Evolutionary conservation across 345 rosid genomes (phyloP).

Genomic region (Arabis alpina): DNA sequence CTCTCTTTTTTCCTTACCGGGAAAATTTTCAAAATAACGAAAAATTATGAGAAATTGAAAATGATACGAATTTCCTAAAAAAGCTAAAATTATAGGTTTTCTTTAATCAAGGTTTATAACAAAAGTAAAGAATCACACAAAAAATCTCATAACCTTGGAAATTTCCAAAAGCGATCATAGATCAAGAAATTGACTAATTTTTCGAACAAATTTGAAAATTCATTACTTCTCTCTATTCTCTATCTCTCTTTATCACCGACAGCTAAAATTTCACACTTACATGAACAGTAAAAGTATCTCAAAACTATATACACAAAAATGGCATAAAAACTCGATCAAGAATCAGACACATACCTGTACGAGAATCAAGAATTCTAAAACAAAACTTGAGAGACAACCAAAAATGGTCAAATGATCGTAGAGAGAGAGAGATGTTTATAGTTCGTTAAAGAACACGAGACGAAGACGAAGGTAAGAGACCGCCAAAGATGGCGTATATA

Average conservation of each 20-base stretch:
- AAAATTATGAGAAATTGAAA: neutral
- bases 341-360: slow-evolving; percentile 26
- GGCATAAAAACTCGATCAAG: neutral
- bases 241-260: neutral
- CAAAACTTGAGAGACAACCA: neutral
- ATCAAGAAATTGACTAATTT: neutral
- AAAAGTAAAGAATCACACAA: neutral
- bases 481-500: slow-evolving; percentile 35
- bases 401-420: neutral
- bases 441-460: slow-evolving; percentile 29
- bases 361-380: too few relatives aligned
- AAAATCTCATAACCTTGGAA: slow-evolving; percentile 5
- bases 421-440: slow-evolving; percentile 9
- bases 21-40: neutral
- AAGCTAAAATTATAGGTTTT: neutral
- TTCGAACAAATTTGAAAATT: neutral
- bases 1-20: neutral
- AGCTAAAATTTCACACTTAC: slow-evolving; percentile 19
- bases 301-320: neutral
- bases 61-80: neutral
- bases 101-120: neutral
- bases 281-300: slow-evolving; percentile 9
- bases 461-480: slow-evolving; percentile 35
- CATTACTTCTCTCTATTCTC: too few relatives aligned
- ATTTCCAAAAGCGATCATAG: neutral